Base-by-base conservation (phyloP, 805 yeast genomes). In the Saccharomycopsis babjevae region DNA sequence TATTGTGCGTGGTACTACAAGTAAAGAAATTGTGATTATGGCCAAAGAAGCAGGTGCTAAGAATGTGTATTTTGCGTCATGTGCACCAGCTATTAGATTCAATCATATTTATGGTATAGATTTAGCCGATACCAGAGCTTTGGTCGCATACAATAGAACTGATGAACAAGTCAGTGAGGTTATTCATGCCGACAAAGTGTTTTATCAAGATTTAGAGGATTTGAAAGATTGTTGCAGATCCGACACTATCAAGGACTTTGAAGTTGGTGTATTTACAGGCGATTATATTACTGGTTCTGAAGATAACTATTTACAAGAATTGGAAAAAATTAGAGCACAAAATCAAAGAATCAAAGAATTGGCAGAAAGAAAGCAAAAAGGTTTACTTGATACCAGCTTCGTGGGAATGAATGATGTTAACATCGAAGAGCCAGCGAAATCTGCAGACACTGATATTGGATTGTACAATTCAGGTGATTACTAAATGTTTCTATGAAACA, bases 1-100 rank as follows among this genome's bases (percentile, higher is more conserved):
- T 32, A 93, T 94, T 66, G 99, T 94, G 10, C 84, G 99, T 72
- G 99, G 99, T 65, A 94, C 99, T 22, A 94, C 99, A 2, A 91
- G 97, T 6, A 88, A 83, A 72, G 99, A 94, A 76, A 94, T 94
- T 66, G 96, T 94, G 39, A 87, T 85, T 66, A 94, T 94, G 99
- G 99, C 99, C n/a, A 82, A 88, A 68, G 99, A 94, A 73, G 97
- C 98, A 5, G 99, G 99, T 62, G 99, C 99, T 54, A 85, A 82
- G 64, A 86, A 84, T 68, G 99, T 94, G n/a, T 93, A 83, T 72
- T 87, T 94, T 73, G 99, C 99, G 0, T 89, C 96, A 30, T 94
- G 97, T 70, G 96, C 99, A 16, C 99, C 99, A 34, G 96, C 97
- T n/a, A 94, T 94, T 68, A 83, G 99, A 73, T 84, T 78, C 75